Percentiles rank a stretch among this genome's conserved stretches.
Conservation (phyloP, 768 basidiomycete species). For the Tubosaeta brunneosetosa region DNA sequence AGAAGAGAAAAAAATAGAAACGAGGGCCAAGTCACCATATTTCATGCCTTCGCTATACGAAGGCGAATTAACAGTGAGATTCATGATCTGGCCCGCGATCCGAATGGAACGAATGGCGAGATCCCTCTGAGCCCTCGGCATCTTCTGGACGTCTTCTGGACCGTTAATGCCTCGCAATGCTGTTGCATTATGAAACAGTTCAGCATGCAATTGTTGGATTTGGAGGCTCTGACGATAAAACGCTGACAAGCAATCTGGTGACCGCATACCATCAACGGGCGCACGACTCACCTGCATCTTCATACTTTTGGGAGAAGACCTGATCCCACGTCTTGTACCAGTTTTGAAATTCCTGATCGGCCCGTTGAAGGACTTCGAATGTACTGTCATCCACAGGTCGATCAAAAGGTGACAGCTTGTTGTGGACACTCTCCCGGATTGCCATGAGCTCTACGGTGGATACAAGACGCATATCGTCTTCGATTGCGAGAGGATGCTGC, state of each 20-base stretch:
- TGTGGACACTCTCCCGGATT: slow-evolving; percentile 81
- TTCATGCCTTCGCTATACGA: slow-evolving; percentile 89
- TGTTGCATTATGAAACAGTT: slow-evolving; percentile 80
- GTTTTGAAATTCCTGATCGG: slow-evolving; percentile 69
- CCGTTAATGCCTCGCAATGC: slow-evolving; percentile 79
- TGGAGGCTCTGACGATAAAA: slow-evolving; percentile 88
- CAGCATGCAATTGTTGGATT: slow-evolving; percentile 85
- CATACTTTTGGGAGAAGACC: slow-evolving; percentile 76
- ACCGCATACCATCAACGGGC: slow-evolving; percentile 1
- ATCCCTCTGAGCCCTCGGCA: slow-evolving; percentile 72
- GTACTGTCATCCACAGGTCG: slow-evolving; percentile 70
- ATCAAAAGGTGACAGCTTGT: slow-evolving; percentile 76
- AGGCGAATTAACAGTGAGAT: slow-evolving; percentile 80
- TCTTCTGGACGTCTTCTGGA: slow-evolving; percentile 79
- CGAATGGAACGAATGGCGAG: slow-evolving; percentile 80
- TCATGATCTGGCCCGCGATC: slow-evolving; percentile 74
- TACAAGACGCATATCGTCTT: slow-evolving; percentile 92
- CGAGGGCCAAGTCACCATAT: slow-evolving; percentile 55
- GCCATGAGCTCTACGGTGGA: slow-evolving; percentile 93
- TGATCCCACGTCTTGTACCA: slow-evolving; percentile 85
- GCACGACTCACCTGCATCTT: slow-evolving; percentile 60
- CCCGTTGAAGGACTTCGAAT: slow-evolving; percentile 64
- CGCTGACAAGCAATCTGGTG: slow-evolving; percentile 37
- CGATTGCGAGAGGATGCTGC: slow-evolving; percentile 82
- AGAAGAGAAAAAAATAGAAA: slow-evolving; percentile 1